Evolutionary conservation across 2,329 filamentous ascomycete genomes (phyloP).

Genomic region (Achaetomium macrosporum): DNA sequence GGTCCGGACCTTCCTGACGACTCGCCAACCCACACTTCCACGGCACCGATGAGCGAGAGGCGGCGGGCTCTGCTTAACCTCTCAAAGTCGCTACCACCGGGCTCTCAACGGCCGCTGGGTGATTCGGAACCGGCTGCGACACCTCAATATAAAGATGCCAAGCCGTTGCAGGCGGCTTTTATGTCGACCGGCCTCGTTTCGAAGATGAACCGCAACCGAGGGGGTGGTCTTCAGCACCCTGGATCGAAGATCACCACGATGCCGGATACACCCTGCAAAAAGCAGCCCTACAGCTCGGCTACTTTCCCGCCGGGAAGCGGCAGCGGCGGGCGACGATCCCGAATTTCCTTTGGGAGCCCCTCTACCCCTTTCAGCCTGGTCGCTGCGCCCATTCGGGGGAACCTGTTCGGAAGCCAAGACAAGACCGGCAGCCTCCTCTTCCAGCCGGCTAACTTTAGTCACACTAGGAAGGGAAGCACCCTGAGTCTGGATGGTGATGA

Average conservation of each 20-base stretch:
- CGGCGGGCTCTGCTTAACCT: slow-evolving; percentile 51
- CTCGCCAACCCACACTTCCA: slow-evolving; percentile 57
- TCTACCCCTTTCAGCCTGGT: slow-evolving; percentile 72
- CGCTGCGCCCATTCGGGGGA: slow-evolving; percentile 40
- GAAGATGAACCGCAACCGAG: slow-evolving; percentile 81
- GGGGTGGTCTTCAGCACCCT: slow-evolving; percentile 51
- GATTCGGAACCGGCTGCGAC: slow-evolving; percentile 60
- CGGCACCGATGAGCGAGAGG: slow-evolving; percentile 44
- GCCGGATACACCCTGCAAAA: slow-evolving; percentile 96
- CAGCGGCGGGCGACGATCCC: slow-evolving; percentile 54
- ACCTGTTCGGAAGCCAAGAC: slow-evolving; percentile 47
- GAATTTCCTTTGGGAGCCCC: slow-evolving; percentile 71
- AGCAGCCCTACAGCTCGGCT: slow-evolving; percentile 64
- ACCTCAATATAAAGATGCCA: slow-evolving; percentile 70
- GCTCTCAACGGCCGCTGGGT: slow-evolving; percentile 41
- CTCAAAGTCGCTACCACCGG: slow-evolving; percentile 69
- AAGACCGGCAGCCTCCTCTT: slow-evolving; percentile 67
- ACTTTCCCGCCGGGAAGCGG: slow-evolving; percentile 56
- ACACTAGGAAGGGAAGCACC: slow-evolving; percentile 60
- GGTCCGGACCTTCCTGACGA: slow-evolving; percentile 72
- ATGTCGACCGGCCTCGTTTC: slow-evolving; percentile 93
- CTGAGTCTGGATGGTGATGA: slow-evolving; percentile 74
- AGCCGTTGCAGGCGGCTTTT: slow-evolving; percentile 75
- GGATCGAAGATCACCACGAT: slow-evolving; percentile 56
- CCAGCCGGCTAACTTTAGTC: slow-evolving; percentile 45